A percentile compares a stretch with the other conserved stretches of the same genome.
Evolutionary conservation across 208 protist species (phyloP).

Genomic region (Endotrypanum monterogeii): DNA sequence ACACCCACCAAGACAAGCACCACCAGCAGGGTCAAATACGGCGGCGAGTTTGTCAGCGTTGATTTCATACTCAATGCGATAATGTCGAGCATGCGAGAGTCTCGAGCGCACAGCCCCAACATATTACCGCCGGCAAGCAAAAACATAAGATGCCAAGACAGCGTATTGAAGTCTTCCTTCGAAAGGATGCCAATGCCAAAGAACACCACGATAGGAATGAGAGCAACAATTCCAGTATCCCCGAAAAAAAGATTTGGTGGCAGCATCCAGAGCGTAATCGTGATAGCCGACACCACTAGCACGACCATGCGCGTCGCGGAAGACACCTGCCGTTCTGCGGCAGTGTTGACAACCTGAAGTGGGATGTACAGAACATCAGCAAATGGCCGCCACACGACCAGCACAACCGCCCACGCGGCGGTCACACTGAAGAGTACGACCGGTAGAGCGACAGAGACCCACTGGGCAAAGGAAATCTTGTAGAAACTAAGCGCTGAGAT

Average conservation of each 20-base stretch:
- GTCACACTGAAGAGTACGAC: slow-evolving; percentile 72
- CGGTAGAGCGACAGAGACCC: slow-evolving; percentile 84
- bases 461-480: slow-evolving; percentile 83
- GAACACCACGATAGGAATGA: slow-evolving; percentile 93
- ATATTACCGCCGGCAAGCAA: slow-evolving; percentile 94
- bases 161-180: slow-evolving; percentile 92
- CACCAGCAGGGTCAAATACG: slow-evolving; percentile 70
- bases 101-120: slow-evolving; percentile 87
- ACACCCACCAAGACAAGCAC: slow-evolving; percentile 68
- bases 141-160: slow-evolving; percentile 94
- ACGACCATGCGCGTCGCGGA: slow-evolving; percentile 63
- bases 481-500: slow-evolving; percentile 77
- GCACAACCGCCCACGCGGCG: slow-evolving; percentile 70
- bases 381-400: slow-evolving; percentile 90
- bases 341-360: slow-evolving; percentile 79
- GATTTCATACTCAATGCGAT: slow-evolving; percentile 68
- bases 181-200: slow-evolving; percentile 92
- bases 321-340: slow-evolving; percentile 48
- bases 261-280: slow-evolving; percentile 85
- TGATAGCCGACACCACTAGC: slow-evolving; percentile 71
- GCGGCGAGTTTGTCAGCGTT: slow-evolving; percentile 51
- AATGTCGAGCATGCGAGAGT: slow-evolving; percentile 88
- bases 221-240: slow-evolving; percentile 91
- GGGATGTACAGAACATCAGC: slow-evolving; percentile 83
- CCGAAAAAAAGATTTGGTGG: slow-evolving; percentile 85